phyloP scores from a whole-genome alignment of 495 filamentous ascomycete genomes.

The Tuber microsphaerosporum region DNA sequence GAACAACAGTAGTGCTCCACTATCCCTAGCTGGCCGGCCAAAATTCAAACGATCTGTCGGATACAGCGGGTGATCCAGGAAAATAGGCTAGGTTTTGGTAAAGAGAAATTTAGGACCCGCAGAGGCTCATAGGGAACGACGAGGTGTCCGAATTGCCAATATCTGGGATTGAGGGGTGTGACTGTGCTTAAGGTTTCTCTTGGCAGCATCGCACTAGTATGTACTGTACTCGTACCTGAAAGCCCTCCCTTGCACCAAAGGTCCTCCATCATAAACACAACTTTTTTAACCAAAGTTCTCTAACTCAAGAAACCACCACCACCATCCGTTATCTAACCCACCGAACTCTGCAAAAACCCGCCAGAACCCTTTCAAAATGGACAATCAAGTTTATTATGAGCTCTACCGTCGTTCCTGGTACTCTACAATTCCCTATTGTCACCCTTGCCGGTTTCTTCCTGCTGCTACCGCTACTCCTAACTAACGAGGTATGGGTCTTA shows the following conservation, averaged over 20 bases:
- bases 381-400: conserved; percentile 68
- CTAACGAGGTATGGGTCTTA: conserved; percentile 43
- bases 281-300: not conserved
- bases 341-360: too few relatives aligned
- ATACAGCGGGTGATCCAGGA: not conserved
- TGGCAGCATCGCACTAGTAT: not conserved
- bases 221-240: not conserved
- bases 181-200: not conserved
- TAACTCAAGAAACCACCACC: not conserved
- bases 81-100: not conserved
- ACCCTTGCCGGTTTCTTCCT: conserved; percentile 27
- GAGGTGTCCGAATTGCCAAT: not conserved
- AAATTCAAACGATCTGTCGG: not conserved
- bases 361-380: conserved; percentile 12
- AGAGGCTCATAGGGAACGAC: not conserved
- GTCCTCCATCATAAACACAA: not conserved
- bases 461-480: conserved; percentile 20
- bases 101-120: not conserved
- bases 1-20: not conserved
- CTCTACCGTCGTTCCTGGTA: conserved; percentile 97
- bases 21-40: not conserved
- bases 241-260: not conserved
- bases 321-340: not conserved
- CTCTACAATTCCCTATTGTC: conserved; percentile 33
- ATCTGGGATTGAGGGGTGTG: not conserved